Conservation (phyloP, 177 flowering plant genomes). For the Telopea speciosissima region DNA sequence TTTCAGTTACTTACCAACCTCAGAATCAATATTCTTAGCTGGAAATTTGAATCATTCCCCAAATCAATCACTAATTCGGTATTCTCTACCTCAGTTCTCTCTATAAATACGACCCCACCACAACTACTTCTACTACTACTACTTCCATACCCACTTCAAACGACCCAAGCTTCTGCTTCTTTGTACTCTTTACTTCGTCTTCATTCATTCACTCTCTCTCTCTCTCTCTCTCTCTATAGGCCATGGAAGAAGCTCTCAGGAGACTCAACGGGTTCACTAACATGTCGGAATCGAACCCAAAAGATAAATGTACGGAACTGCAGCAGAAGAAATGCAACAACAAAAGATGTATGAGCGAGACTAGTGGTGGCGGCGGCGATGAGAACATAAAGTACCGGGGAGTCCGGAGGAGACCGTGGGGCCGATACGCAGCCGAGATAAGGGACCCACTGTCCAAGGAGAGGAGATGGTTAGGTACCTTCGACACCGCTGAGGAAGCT, state of each 20-base stretch:
- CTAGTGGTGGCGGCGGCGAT: constrained; percentile 11
- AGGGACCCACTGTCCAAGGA: constrained; percentile 79
- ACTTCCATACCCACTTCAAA: not conserved
- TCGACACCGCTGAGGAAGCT: constrained; percentile 55
- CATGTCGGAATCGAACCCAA: constrained; percentile 1
- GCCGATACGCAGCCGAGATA: constrained; percentile 68
- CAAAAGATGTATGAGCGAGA: constrained; percentile 29
- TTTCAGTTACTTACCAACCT: too few species aligned
- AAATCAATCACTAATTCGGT: too few species aligned
- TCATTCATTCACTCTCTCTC: not conserved
- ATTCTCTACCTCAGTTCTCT: too few species aligned
- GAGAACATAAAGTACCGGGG: constrained; percentile 64
- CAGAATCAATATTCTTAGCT: too few species aligned
- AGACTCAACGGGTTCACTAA: constrained; percentile 4
- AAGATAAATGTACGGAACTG: not conserved
- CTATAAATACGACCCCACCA: constrained; percentile 21
- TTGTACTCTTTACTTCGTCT: too few species aligned
- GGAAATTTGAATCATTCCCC: too few species aligned
- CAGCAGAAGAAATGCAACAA: constrained; percentile 4
- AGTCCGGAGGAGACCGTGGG: constrained; percentile 93
- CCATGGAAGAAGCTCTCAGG: constrained; percentile 23
- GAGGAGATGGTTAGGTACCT: constrained; percentile 88
- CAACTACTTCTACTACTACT: too few species aligned
- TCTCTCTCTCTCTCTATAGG: not conserved
- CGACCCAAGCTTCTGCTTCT: too few species aligned